Conservation (phyloP, 495 filamentous ascomycete genomes). For the Penicillium psychrofluorescens region DNA sequence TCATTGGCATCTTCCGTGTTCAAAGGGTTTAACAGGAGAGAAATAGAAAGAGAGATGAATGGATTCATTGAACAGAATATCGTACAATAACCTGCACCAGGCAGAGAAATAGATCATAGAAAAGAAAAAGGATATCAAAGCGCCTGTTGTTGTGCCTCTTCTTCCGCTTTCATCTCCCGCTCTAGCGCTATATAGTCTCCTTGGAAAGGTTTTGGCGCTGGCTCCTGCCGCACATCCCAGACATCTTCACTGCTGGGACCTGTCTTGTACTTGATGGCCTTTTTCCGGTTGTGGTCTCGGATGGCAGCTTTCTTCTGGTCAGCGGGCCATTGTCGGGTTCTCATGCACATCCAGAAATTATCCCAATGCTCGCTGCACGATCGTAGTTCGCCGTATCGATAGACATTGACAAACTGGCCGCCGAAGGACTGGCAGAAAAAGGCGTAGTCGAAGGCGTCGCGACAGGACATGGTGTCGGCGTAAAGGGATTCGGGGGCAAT, state of each 20-base stretch:
- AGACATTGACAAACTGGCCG: conserved; percentile 78
- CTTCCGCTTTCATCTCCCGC: conserved; percentile 42
- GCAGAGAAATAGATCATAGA: conserved; percentile 1
- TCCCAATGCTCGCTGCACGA: conserved; percentile 75
- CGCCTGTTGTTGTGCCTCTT: conserved; percentile 22
- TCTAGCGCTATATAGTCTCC: conserved; percentile 55
- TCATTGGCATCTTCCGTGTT: no score
- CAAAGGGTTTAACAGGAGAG: no score
- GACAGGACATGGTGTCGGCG: conserved; percentile 78
- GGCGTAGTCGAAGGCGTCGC: conserved; percentile 81
- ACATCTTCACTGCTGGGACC: conserved; percentile 86
- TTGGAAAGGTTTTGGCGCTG: conserved; percentile 43
- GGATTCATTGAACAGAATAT: not conserved
- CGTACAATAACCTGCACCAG: not conserved
- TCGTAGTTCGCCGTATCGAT: conserved; percentile 71
- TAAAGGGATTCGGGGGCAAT: conserved; percentile 59
- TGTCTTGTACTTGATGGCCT: conserved; percentile 63
- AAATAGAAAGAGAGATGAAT: no score
- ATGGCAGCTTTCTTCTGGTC: conserved; percentile 51
- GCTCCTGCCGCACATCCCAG: conserved; percentile 62
- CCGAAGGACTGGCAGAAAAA: conserved; percentile 94
- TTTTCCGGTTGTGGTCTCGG: conserved; percentile 62
- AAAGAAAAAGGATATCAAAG: conserved; percentile 3
- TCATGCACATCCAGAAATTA: conserved; percentile 96
- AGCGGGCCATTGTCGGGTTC: conserved; percentile 44